phyloP scores from a whole-genome alignment of 2,329 filamentous ascomycete species.

The Epichloe scottii region DNA sequence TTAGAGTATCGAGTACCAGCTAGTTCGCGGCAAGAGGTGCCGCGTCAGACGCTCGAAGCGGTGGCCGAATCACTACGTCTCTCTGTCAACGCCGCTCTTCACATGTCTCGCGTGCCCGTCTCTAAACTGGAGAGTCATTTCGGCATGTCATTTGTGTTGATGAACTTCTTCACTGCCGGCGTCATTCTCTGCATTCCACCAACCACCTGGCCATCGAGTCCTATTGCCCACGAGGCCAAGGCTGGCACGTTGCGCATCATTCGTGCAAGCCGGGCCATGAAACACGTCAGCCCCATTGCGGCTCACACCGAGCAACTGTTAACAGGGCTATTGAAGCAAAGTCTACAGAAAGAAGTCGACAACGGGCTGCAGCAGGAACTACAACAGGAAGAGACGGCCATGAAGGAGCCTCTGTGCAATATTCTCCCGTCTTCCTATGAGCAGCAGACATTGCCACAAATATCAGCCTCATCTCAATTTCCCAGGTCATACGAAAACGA shows the following conservation, averaged over 20 bases:
- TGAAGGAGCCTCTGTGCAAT: background rate
- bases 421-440: background rate
- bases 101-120: constrained; percentile 16
- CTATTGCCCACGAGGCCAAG: constrained; percentile 17
- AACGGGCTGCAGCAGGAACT: constrained; percentile 1
- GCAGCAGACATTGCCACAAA: background rate
- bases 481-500: background rate
- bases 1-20: constrained; percentile 2
- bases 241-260: constrained; percentile 18
- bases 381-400: background rate
- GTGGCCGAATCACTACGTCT: constrained; percentile 13
- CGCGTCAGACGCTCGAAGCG: constrained; percentile 10
- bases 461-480: background rate
- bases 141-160: constrained; percentile 9
- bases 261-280: constrained; percentile 11
- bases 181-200: constrained; percentile 18
- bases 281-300: background rate
- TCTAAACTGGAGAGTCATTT: constrained; percentile 15
- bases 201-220: constrained; percentile 15
- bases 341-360: constrained; percentile 3
- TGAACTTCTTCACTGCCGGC: constrained; percentile 12
- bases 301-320: constrained; percentile 3
- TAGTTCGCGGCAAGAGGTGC: constrained; percentile 1
- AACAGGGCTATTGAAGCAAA: constrained; percentile 1
- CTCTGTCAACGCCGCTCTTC: constrained; percentile 16